Evolutionary conservation across 163 green algal genomes (phyloP), one percentile per base, ranked within the genome.

Genomic region (Volvox carteri): DNA sequence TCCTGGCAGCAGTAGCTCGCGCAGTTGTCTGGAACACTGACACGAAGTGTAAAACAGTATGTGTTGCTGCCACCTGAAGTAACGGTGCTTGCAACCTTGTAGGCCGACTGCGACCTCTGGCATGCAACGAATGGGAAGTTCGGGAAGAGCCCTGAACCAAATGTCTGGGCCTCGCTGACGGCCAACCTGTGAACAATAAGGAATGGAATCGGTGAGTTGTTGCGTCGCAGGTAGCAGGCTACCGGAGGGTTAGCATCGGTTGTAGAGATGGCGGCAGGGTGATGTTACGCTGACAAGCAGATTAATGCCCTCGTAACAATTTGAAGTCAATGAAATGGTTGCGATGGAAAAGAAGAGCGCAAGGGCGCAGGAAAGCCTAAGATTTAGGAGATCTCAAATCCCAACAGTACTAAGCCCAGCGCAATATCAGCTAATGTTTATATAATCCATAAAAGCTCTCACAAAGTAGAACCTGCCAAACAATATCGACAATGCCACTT

Each of bases 1-100:
- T 48, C n/a, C 21, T 0, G 46, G 60, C 60, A 78, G 60, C 79
- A 86, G n/a, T 78, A 68, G 12, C 6, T 23, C 9, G 18, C 56
- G 60, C 60, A 86, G 60, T 60, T 60, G 16, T 58, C 3, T 16
- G 79, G 79, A 9, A 67, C 11, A 9, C 2, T 11, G 4, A 78
- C 79, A 73, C 21, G 65, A 3, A 86, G 21, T 23, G 28, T 78
- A 42, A 86, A 78, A 42, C 79, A 86, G 79, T 68, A 86, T 4
- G 42, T 78, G 42, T 16, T 48, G 44, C 37, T 48, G 11, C 79
- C 79, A 28, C 14, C n/a, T 0, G 28, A 73, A 8, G 44, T 28
- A 6, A 78, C n/a, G 28, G 21, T 37, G 30, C 23, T 8, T 11
- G 28, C 41, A 5, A 86, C 56, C 7, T n/a, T 62, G 79, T 86